Evolutionary conservation across 1,139 yeast species (phyloP), one percentile per base, ranked within the genome.

Genomic region (Groenewaldozyma auringiensis): DNA sequence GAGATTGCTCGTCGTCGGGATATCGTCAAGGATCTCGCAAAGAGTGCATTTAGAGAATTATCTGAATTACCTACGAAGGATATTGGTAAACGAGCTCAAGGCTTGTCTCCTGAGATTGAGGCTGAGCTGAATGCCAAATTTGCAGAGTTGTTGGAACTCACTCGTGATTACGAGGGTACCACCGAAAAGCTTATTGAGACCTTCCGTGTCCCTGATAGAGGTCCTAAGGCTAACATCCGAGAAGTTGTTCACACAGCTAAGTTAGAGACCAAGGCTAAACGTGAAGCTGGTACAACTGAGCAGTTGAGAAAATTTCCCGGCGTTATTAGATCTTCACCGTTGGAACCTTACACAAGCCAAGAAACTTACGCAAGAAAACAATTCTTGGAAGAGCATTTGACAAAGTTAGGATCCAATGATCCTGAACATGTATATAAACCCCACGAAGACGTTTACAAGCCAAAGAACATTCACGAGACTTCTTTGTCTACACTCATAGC

Each of bases 301-400:
- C 64, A 64, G 3, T 44, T 31, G 17, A 44, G 42, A n/a, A 45
- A 55, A 48, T 71, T 63, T 54, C 72, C 75, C 20, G 61, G 67
- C 41, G 60, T 73, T 34, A 54, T 60, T 16, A 62, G 64, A 32
- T 59, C 72, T 2, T 58, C 59, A 14, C 45, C 52, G 16, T 63
- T 62, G 17, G 74, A 74, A 53, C 74, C 81, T 31, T 88, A 85
- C 64, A 75, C 94, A 0, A 66, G 70, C 31, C 89, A 85, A 58
- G 96, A 88, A 62, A 72, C 88, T 46, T 82, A 74, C 53, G 69
- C 86, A 51, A 79, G 96, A 60, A 83, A 82, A 55, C 69, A 78
- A 55, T 73, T 72, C 58, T 79, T 75, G 57, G 74, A 81, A 38
- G 72, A 72, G 47, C 66, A 72, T 31, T 63, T 70, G 17, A 76